A percentile compares a stretch with the other conserved stretches of the same genome.
Conservation (phyloP, 2,329 filamentous ascomycete genomes). For the Corinectria fuckeliana region DNA sequence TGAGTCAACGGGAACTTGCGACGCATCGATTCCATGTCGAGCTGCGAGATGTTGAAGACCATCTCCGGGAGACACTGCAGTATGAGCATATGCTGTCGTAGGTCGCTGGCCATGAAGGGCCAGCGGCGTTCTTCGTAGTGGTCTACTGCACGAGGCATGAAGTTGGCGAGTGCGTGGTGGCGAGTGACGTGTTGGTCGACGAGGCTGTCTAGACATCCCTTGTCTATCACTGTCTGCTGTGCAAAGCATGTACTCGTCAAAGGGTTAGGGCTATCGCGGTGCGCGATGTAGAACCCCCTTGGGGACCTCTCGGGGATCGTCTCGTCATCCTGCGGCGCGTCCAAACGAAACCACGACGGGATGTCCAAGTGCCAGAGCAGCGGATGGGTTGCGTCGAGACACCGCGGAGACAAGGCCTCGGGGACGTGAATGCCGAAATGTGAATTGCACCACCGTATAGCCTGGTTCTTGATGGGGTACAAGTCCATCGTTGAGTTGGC, state of each 20-base stretch:
- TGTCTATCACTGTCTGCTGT: not conserved
- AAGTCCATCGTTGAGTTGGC: not conserved
- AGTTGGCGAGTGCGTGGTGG: not conserved
- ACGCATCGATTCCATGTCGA: not conserved
- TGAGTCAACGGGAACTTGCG: not conserved
- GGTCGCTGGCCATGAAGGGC: not conserved
- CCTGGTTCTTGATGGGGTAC: not conserved
- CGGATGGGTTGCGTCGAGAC: not conserved
- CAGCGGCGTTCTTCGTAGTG: not conserved
- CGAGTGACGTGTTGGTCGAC: not conserved
- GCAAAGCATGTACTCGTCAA: too few relatives aligned
- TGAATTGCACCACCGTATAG: not conserved
- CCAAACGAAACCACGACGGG: not conserved
- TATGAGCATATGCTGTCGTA: not conserved
- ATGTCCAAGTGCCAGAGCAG: not conserved
- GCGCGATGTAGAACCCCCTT: too few relatives aligned
- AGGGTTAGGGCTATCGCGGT: too few relatives aligned
- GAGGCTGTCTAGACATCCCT: not conserved
- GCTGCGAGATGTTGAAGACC: not conserved
- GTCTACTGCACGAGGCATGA: too few relatives aligned
- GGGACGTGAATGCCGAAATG: not conserved
- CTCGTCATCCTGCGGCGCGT: not conserved
- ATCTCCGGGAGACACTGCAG: not conserved
- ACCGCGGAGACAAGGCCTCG: not conserved
- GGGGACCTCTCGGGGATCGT: not conserved